phyloP scores from a whole-genome alignment of 2,329 filamentous ascomycete species.

The Camillea tinctor region DNA sequence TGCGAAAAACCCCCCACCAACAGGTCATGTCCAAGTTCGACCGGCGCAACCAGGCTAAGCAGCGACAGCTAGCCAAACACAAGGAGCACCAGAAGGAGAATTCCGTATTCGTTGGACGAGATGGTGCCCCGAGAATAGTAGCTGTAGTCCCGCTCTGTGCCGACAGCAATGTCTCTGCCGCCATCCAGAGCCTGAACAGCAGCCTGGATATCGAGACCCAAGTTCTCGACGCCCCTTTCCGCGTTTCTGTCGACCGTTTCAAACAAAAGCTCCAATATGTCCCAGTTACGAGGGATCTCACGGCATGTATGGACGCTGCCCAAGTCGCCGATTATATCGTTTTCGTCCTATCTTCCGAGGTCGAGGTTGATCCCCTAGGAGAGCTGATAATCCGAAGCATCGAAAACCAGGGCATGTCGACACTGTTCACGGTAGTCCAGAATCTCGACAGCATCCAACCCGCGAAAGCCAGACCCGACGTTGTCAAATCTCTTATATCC shows the following conservation, averaged over 20 bases:
- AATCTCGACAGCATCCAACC: slow-evolving; percentile 76
- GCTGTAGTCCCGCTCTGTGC: slow-evolving; percentile 82
- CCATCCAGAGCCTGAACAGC: slow-evolving; percentile 68
- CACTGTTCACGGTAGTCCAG: slow-evolving; percentile 82
- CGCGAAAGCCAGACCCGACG: slow-evolving; percentile 72
- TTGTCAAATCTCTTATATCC: slow-evolving; percentile 81
- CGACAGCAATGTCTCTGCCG: slow-evolving; percentile 65
- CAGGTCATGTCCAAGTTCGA: slow-evolving; percentile 98
- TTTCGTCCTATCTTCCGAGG: slow-evolving; percentile 76
- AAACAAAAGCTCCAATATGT: slow-evolving; percentile 93
- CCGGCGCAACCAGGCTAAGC: slow-evolving; percentile 90
- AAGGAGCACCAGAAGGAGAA: slow-evolving; percentile 77
- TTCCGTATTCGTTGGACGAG: slow-evolving; percentile 79
- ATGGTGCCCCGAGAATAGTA: slow-evolving; percentile 84
- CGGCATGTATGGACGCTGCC: slow-evolving; percentile 79
- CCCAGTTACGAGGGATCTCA: slow-evolving; percentile 69
- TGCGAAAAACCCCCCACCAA: slow-evolving; percentile 87
- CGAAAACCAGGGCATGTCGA: slow-evolving; percentile 92
- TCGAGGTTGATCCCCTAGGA: slow-evolving; percentile 81
- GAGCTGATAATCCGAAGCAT: slow-evolving; percentile 83
- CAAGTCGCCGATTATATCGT: slow-evolving; percentile 89
- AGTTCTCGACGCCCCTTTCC: slow-evolving; percentile 57
- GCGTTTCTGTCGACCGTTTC: slow-evolving; percentile 80
- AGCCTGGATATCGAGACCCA: slow-evolving; percentile 77
- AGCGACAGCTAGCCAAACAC: slow-evolving; percentile 80